Percentiles rank a stretch among this genome's conserved stretches.
phyloP scores from a whole-genome alignment of 768 basidiomycete species.

The Kwoniella europaea region DNA sequence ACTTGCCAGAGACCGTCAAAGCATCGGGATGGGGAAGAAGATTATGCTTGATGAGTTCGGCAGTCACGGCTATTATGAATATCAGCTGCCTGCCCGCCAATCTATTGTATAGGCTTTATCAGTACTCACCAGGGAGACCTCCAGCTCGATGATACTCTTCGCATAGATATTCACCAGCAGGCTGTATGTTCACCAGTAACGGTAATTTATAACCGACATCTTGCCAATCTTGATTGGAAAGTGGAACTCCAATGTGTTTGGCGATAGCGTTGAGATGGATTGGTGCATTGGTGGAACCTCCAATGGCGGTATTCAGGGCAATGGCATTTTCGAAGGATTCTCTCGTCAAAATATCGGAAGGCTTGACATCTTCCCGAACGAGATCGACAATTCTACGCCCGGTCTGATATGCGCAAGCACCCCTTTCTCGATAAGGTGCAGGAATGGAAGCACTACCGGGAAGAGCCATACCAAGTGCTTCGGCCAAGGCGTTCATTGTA shows the following conservation, averaged over 20 bases:
- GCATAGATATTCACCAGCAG: slow-evolving; percentile 51
- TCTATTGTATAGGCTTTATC: too few relatives aligned
- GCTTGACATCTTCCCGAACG: slow-evolving; percentile 55
- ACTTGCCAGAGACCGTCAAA: slow-evolving; percentile 49
- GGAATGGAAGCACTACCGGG: slow-evolving; percentile 55
- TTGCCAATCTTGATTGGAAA: slow-evolving; percentile 49
- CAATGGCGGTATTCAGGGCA: slow-evolving; percentile 46
- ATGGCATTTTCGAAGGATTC: slow-evolving; percentile 54
- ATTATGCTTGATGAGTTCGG: slow-evolving; percentile 42
- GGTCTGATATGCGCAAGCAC: slow-evolving; percentile 55
- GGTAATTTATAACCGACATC: slow-evolving; percentile 50
- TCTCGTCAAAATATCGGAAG: slow-evolving; percentile 51
- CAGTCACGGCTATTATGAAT: slow-evolving; percentile 38
- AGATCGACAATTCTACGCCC: slow-evolving; percentile 54
- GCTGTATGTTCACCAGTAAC: slow-evolving; percentile 47
- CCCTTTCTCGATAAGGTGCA: slow-evolving; percentile 55
- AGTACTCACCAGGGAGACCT: slow-evolving; percentile 45
- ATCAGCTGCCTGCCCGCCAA: too few relatives aligned
- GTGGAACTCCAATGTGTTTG: slow-evolving; percentile 49
- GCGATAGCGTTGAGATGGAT: slow-evolving; percentile 54
- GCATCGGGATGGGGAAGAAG: slow-evolving; percentile 47
- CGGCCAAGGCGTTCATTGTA: slow-evolving; percentile 57
- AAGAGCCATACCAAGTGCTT: slow-evolving; percentile 57
- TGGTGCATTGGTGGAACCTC: slow-evolving; percentile 54
- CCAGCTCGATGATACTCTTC: slow-evolving; percentile 56